Conservation (phyloP, 148 eudicot genomes). For the Hydrangea macrophylla region DNA sequence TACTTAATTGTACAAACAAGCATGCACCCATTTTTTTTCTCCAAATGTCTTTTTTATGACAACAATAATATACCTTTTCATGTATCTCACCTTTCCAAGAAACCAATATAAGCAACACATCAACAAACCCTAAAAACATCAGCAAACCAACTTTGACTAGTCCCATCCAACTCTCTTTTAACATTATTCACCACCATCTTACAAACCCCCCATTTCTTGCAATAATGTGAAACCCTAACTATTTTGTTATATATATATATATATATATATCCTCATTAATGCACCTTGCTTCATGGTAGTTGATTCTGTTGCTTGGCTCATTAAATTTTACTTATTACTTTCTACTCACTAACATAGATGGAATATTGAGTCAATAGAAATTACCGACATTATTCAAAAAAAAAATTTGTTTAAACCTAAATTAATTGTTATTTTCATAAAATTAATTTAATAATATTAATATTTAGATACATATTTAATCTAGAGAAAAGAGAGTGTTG, state of each 20-base stretch:
- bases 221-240: not conserved
- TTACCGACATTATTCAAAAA: no score
- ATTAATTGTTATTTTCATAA: no score
- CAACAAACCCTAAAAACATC: conserved; percentile 35
- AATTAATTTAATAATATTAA: no score
- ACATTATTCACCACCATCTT: not conserved
- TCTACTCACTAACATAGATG: no score
- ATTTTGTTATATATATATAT: conserved; percentile 1
- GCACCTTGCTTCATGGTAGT: conserved; percentile 45
- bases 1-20: conserved; percentile 23
- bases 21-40: conserved; percentile 7
- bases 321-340: conserved; percentile 25
- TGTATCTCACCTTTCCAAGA: conserved; percentile 27
- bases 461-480: no score
- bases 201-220: not conserved
- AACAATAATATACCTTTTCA: conserved; percentile 30
- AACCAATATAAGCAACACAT: conserved; percentile 28
- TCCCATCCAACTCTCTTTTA: conserved; percentile 16
- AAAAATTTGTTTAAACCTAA: no score
- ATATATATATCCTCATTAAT: conserved; percentile 1
- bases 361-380: no score
- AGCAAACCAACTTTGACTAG: conserved; percentile 46
- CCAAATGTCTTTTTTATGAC: conserved; percentile 24
- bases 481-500: no score
- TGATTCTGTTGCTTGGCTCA: conserved; percentile 36